Percentiles rank a stretch among this genome's conserved stretches.
These are phyloP conservation scores for Xerophyta viscosa DNA, from an alignment of 106 monocot species.

Conservation along the genomic window DNA sequence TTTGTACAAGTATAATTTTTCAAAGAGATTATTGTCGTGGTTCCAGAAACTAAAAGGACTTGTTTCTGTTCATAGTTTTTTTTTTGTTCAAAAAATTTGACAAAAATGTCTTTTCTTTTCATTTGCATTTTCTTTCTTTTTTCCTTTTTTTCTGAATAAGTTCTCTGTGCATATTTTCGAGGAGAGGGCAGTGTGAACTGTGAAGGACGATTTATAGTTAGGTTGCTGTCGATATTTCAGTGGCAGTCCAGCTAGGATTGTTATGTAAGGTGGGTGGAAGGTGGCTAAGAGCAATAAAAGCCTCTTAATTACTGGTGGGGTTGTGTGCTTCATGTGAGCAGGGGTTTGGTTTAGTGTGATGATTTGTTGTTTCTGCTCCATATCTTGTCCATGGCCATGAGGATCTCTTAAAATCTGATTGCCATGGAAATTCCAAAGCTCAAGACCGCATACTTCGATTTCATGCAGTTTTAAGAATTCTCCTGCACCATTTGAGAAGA, in stretches of 20 bases:
- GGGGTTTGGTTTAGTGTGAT: neutral
- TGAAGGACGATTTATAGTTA: neutral
- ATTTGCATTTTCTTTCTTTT: neutral
- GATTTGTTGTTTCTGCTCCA: neutral
- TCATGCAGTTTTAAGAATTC: too few species aligned
- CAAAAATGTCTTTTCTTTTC: neutral
- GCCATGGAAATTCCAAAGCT: neutral
- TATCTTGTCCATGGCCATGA: neutral
- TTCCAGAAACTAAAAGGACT: too few species aligned
- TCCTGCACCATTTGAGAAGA: too few species aligned
- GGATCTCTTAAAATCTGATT: neutral
- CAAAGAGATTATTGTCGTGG: too few species aligned
- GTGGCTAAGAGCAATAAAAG: neutral
- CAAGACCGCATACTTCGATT: too few species aligned
- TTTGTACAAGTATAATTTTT: too few species aligned
- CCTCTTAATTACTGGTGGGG: neutral
- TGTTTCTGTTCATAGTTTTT: too few species aligned
- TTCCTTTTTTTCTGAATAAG: neutral
- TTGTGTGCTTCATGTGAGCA: neutral
- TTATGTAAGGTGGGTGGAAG: slow-evolving; percentile 2
- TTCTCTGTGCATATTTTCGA: too few species aligned
- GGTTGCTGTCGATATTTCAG: neutral
- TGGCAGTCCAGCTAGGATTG: slow-evolving; percentile 1
- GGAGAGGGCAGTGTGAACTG: neutral
- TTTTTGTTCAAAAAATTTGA: neutral